A percentile compares a stretch with the other conserved stretches of the same genome.
Evolutionary conservation across 306 rosid species (phyloP).

Genomic region (Acacia acuminata): DNA sequence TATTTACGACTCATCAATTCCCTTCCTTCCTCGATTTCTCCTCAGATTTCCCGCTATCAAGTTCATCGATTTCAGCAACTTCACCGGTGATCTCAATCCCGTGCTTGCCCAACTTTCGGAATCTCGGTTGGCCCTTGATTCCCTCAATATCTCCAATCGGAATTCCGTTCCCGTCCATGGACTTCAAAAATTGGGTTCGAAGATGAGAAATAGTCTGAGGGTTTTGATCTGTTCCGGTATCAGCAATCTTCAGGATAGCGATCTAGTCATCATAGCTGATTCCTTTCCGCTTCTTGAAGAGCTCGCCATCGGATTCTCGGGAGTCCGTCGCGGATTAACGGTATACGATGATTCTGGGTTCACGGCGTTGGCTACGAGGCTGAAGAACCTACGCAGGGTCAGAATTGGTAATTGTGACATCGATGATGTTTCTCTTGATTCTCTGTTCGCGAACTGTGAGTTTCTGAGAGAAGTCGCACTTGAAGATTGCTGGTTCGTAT

Average conservation of each 20-base stretch:
- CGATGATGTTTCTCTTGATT: conserved; percentile 37
- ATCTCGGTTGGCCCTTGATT: conserved; percentile 58
- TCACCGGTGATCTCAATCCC: conserved; percentile 43
- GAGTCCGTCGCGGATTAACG: neutral
- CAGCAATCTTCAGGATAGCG: conserved; percentile 39
- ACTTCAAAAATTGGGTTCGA: conserved; percentile 44
- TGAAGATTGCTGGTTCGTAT: conserved; percentile 30
- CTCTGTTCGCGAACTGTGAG: conserved; percentile 39
- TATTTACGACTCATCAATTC: conserved; percentile 33
- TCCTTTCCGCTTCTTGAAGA: conserved; percentile 69
- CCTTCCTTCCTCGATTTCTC: conserved; percentile 47
- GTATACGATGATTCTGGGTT: conserved; percentile 56
- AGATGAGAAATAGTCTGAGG: conserved; percentile 45
- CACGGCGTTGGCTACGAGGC: conserved; percentile 26
- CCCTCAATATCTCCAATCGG: conserved; percentile 59
- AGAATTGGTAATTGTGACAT: conserved; percentile 50
- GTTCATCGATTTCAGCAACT: conserved; percentile 42
- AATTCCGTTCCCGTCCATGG: conserved; percentile 41
- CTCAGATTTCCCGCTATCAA: conserved; percentile 56
- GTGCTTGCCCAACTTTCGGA: conserved; percentile 48
- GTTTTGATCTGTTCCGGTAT: conserved; percentile 54
- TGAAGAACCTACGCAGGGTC: conserved; percentile 50
- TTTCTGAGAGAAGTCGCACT: conserved; percentile 42
- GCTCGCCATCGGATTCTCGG: conserved; percentile 57
- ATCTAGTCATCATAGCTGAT: conserved; percentile 48